Conservation (phyloP, 306 rosid species). For the Oxytropis ochrocephala region DNA sequence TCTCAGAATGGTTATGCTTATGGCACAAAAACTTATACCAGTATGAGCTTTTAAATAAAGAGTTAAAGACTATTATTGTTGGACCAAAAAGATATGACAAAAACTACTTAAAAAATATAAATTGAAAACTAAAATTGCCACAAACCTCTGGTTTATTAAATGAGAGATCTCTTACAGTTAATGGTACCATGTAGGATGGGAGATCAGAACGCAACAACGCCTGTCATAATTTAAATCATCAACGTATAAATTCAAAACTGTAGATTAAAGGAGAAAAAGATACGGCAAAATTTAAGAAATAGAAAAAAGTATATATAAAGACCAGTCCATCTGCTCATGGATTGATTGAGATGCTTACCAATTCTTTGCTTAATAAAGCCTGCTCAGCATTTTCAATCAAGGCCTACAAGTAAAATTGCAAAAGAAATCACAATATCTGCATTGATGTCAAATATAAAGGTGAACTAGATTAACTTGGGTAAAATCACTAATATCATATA, state of each 20-base stretch:
- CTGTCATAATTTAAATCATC: conserved; percentile 41
- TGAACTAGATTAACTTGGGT: background rate
- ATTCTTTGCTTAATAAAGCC: conserved; percentile 87
- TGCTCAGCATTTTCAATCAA: conserved; percentile 76
- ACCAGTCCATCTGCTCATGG: too few species aligned
- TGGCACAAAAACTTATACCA: conserved; percentile 4
- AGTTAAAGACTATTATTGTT: too few species aligned
- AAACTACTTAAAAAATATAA: conserved; percentile 5
- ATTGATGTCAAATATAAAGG: background rate
- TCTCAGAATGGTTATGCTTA: background rate
- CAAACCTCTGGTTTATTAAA: conserved; percentile 86
- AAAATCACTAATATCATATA: background rate
- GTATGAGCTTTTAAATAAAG: background rate
- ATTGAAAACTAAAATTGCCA: conserved; percentile 13
- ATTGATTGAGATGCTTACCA: conserved; percentile 48
- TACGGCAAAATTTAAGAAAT: background rate
- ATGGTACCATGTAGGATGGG: conserved; percentile 92
- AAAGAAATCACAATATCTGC: conserved; percentile 6
- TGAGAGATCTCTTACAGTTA: conserved; percentile 45
- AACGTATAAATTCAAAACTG: conserved; percentile 11
- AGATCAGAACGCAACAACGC: conserved; percentile 84
- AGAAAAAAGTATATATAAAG: background rate
- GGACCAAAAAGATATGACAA: background rate
- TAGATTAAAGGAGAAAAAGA: conserved; percentile 2
- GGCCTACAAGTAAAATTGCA: conserved; percentile 42